Conservation (phyloP, 768 basidiomycete genomes). For the Trametes coccinea region DNA sequence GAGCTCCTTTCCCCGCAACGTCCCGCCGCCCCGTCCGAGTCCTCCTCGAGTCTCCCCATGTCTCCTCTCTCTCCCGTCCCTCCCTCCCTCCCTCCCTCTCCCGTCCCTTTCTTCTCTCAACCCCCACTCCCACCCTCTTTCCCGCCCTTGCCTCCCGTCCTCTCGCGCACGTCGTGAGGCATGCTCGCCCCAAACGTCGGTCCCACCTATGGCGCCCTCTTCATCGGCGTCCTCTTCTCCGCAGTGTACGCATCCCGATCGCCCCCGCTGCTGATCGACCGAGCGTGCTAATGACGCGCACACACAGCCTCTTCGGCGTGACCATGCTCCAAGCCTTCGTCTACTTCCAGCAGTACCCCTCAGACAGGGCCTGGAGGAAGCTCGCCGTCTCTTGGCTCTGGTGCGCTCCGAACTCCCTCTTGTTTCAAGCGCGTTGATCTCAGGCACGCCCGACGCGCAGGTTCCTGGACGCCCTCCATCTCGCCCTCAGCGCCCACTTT, state of each 20-base stretch:
- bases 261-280: not conserved
- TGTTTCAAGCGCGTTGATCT: not conserved
- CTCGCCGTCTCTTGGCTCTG: constrained; percentile 23
- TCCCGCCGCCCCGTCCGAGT: constrained; percentile 6
- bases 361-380: constrained; percentile 22
- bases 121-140: not conserved
- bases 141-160: not conserved
- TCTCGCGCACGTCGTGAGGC: not conserved
- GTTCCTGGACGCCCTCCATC: constrained; percentile 23
- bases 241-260: constrained; percentile 16
- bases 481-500: constrained; percentile 22
- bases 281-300: too few relatives aligned
- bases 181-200: constrained; percentile 11
- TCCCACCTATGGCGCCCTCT: constrained; percentile 24
- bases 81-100: not conserved
- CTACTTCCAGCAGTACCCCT: constrained; percentile 22
- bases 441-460: constrained; percentile 1
- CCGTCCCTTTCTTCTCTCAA: not conserved
- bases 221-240: constrained; percentile 23
- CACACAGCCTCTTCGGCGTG: constrained; percentile 20
- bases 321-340: constrained; percentile 24
- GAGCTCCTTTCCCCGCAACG: not conserved
- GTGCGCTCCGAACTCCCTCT: not conserved
- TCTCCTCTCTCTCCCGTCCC: not conserved
- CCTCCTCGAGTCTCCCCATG: not conserved